Evolutionary conservation across 2,329 filamentous ascomycete genomes (phyloP).

Genomic region (Fusarium austroafricanum): DNA sequence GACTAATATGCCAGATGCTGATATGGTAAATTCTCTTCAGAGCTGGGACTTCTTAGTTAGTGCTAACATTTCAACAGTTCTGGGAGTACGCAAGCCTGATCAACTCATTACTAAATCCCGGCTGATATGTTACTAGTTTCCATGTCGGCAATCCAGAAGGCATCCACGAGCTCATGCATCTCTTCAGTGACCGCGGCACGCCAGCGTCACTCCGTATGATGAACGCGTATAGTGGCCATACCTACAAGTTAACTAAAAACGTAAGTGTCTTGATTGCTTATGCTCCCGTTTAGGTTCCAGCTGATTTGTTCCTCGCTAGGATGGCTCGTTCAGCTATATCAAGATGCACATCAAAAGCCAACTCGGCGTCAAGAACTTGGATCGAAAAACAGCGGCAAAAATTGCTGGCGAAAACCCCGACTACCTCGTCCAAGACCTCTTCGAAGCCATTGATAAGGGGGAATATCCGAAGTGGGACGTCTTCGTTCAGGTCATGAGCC

Average conservation of each 20-base stretch:
- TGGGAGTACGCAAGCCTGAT: conserved; percentile 41
- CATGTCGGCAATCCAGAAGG: conserved; percentile 72
- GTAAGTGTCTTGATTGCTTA: background rate
- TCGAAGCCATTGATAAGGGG: conserved; percentile 69
- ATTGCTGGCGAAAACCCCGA: conserved; percentile 70
- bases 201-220: conserved; percentile 74
- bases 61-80: conserved; percentile 46
- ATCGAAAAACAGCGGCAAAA: conserved; percentile 64
- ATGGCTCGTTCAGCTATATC: conserved; percentile 74
- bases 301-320: conserved; percentile 36
- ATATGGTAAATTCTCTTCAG: conserved; percentile 55
- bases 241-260: conserved; percentile 72
- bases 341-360: conserved; percentile 74
- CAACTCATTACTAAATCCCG: no score
- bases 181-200: conserved; percentile 75
- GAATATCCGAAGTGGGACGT: conserved; percentile 73
- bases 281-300: no score
- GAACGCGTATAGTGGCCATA: conserved; percentile 76
- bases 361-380: background rate
- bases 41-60: no score
- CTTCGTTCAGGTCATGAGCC: conserved; percentile 73
- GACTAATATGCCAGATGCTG: conserved; percentile 77
- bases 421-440: conserved; percentile 72
- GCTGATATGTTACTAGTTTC: conserved; percentile 26
- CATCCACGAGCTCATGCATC: conserved; percentile 60